Evolutionary conservation across 306 rosid genomes (phyloP), one percentile per base, ranked within the genome.

Genomic region (Prunus armeniaca): DNA sequence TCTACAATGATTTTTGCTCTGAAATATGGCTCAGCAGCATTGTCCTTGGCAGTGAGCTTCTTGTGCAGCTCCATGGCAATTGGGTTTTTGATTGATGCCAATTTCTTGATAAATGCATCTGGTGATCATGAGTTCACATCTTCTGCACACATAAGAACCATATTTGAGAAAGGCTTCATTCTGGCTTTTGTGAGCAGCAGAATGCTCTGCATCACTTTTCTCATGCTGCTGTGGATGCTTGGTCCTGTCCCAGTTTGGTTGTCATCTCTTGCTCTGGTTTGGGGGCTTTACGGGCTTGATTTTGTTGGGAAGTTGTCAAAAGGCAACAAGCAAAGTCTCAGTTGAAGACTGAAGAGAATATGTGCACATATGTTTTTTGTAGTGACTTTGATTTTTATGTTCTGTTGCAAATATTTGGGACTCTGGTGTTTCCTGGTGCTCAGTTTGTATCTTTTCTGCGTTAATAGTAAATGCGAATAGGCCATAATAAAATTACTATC

Each of bases 171-270:
- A 84, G 97, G 96, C 5, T 91, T 87, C 64, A 61, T 79, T 20
- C 79, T 93, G 65, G 91, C 92, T 76, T 72, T 85, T 12, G 70
- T 91, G 17, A 94, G 89, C 7, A 87, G 80, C 69, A 86, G 98
- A 22, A 54, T 90, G 24, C 79, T 93, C 11, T 86, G 94, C 80
- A 61, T 86, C 58, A 67, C 80, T 83, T 52, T 90, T 58, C 90
- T 90, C 58, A 25, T 93, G 76, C 60, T 93, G 89, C 15, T 91
- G 3, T 93, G 98, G 98, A 80, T 88, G 90, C 66, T 88, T 56
- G 90, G 96, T 49, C 98, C 98, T 1, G 52, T 88, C 19, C 80
- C 88, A 0, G 81, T 89, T 0, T 79, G 82, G 63, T 25, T 93
- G 66, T 77, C 89, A 13, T 87, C 97, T 19, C 45, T 88, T 65